Evolutionary conservation across 2,329 filamentous ascomycete genomes (phyloP), one percentile per base, ranked within the genome.

Genomic region (Ophiostoma sp.): DNA sequence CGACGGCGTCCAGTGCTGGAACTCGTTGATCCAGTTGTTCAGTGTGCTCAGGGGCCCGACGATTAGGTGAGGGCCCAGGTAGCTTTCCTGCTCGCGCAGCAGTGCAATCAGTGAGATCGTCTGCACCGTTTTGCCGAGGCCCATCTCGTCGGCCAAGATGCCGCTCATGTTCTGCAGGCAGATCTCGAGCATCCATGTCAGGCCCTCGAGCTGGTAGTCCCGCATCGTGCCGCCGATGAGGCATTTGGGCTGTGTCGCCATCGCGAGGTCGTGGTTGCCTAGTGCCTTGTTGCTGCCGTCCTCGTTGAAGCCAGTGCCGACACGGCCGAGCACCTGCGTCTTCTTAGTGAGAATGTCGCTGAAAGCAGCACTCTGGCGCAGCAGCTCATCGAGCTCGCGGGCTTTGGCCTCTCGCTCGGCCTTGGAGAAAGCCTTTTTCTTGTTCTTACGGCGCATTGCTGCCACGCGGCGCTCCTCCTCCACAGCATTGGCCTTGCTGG

Each of bases 21-120:
- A 97, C 75, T 99, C 95, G 58, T 95, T 91, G 58, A 97, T 89
- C 95, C 95, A 99, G 76, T 98, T 99, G 52, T 90, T 93, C 0
- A 97, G 84, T 0, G 95, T 98, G 75, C 93, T 97, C 4, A 98
- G 79, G 0, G 95, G 95, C 0, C 93, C 93, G 6, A 95, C 89
- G 67, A 99, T 92, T 36, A 99, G 79, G 75, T 97, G 96, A 0
- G 95, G 95, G 0, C 95, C 95, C 1, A 85, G 80, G 66, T 95
- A 93, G 6, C 88, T 85, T 64, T 94, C 92, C 72, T 94, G 89
- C 74, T 98, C 93, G 72, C 94, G 88, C 14, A 98, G 81, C 70
- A 96, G 87, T 0, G 94, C 94, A 52, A 97, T 88, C 71, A 97
- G 84, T 0, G 92, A 89, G 52, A 97, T 96, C 0, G 92, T 93